A percentile compares a stretch with the other conserved stretches of the same genome.
These are phyloP conservation scores for Emericellopsis atlantica DNA, from an alignment of 2,329 filamentous ascomycete genomes.

Conservation along the genomic window DNA sequence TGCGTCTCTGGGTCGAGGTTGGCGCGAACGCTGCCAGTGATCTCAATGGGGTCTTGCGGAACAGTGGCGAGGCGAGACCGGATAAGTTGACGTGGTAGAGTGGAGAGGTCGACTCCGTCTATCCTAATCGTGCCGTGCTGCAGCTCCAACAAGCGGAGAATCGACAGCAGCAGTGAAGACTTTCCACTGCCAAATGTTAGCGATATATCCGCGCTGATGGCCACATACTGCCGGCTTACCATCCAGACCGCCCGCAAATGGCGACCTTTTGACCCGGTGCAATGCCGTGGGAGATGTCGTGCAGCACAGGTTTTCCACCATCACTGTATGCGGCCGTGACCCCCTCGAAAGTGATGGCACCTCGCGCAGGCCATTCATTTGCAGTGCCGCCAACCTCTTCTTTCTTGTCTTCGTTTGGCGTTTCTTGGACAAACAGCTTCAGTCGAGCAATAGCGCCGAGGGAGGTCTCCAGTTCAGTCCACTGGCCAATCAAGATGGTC, in stretches of 20 bases:
- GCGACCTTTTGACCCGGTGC: slow-evolving; percentile 28
- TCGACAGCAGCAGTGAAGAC: slow-evolving; percentile 22
- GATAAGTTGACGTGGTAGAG: slow-evolving; percentile 23
- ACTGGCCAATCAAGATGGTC: slow-evolving; percentile 14
- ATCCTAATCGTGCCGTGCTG: slow-evolving; percentile 19
- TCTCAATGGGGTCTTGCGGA: slow-evolving; percentile 36
- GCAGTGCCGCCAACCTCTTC: slow-evolving; percentile 3
- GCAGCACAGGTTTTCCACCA: slow-evolving; percentile 6
- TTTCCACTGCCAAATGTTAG: slow-evolving; percentile 22
- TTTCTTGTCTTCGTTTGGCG: slow-evolving; percentile 9
- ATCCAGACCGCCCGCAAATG: slow-evolving; percentile 22
- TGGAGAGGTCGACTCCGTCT: slow-evolving; percentile 23
- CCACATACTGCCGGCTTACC: slow-evolving; percentile 23
- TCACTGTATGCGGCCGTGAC: slow-evolving; percentile 3
- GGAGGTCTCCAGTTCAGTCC: slow-evolving; percentile 16
- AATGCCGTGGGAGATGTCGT: slow-evolving; percentile 25
- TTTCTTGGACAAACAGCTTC: slow-evolving; percentile 12
- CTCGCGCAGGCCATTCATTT: no score
- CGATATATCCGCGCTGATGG: slow-evolving; percentile 2
- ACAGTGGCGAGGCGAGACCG: slow-evolving; percentile 31
- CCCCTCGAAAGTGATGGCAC: no score
- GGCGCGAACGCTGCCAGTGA: slow-evolving; percentile 23
- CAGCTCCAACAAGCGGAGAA: slow-evolving; percentile 24
- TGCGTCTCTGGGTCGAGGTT: slow-evolving; percentile 24
- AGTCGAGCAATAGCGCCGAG: slow-evolving; percentile 13